Evolutionary conservation across 176 grass and related monocot species (phyloP), one percentile per base, ranked within the genome.

Genomic region (Paspalum vaginatum): DNA sequence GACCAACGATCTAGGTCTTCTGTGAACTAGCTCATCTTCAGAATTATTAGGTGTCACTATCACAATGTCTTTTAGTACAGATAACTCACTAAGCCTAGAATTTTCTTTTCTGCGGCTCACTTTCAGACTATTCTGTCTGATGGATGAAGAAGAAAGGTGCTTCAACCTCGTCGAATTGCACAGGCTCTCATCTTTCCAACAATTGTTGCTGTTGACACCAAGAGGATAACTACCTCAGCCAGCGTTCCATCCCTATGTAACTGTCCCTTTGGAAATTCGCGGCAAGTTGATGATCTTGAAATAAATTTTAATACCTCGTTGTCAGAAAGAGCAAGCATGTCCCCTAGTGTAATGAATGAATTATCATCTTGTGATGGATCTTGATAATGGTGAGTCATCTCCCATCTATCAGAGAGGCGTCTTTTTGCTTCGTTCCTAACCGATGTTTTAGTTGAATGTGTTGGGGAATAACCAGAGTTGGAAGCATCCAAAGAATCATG

Each of bases 381-480:
- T n/a, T 91, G 77, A 77, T 50, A 78, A 65, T 70, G 78, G 59
- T 49, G 87, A 51, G 84, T 67, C 60, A 65, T 85, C 79, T 75
- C 88, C 89, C 92, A 94, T 89, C 89, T 94, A 75, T 94, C 84
- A 57, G 86, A 91, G 57, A 94, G 56, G 41, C 84, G 86, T 81
- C 86, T 94, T 43, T 61, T 94, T 44, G 92, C 92, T 78, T 94
- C 92, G 55, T 83, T 94, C 54, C 73, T 94, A 21, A 87, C 75
- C 1, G 89, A 82, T 82, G 79, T 85, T 72, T 87, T 87, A 47
- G 72, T 59, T 84, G 62, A 74, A 90, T 81, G 60, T 56, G 68
- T 79, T 68, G 47, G 85, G 81, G 83, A 83, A 81, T 66, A 65
- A 58, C 48, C 52, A 75, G 49, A 63, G 8, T 49, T 60, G 46